A percentile compares a stretch with the other conserved stretches of the same genome.
These are phyloP conservation scores for Nitzschia sp. DNA, from an alignment of 108 stramenopile species.

Conservation along the genomic window DNA sequence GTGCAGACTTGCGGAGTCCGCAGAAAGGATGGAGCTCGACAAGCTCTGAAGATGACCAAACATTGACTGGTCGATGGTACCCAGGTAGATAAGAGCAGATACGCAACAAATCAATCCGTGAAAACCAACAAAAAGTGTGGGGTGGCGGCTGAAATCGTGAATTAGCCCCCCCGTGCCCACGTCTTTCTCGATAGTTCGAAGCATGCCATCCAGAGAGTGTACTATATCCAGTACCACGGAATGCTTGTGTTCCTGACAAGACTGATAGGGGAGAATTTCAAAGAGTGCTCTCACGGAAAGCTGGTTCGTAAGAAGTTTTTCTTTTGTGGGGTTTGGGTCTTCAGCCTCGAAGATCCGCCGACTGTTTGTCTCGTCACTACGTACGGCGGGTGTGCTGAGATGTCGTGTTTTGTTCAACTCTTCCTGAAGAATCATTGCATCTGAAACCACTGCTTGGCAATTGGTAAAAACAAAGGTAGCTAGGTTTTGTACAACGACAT, in stretches of 20 bases:
- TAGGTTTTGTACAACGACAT: too few relatives aligned
- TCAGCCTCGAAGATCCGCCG: slow-evolving; percentile 69
- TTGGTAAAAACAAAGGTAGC: slow-evolving; percentile 1
- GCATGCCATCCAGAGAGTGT: not conserved
- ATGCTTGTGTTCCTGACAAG: not conserved
- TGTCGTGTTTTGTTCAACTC: slow-evolving; percentile 19
- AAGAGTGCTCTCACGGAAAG: slow-evolving; percentile 30
- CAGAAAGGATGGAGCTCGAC: not conserved
- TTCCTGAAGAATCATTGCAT: not conserved
- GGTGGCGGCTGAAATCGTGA: slow-evolving; percentile 33
- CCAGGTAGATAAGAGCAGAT: slow-evolving; percentile 11
- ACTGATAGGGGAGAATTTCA: not conserved
- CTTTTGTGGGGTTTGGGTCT: slow-evolving; percentile 50
- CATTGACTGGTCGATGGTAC: not conserved
- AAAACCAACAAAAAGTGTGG: slow-evolving; percentile 30
- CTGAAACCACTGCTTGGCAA: slow-evolving; percentile 12
- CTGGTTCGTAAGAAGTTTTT: slow-evolving; percentile 39
- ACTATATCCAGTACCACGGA: not conserved
- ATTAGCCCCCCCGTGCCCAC: slow-evolving; percentile 10
- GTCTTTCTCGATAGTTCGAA: not conserved
- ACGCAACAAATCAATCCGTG: slow-evolving; percentile 25
- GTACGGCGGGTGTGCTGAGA: not conserved
- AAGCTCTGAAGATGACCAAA: not conserved
- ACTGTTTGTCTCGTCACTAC: slow-evolving; percentile 11
- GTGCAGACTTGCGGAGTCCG: not conserved